Percentiles rank a stretch among this genome's conserved stretches.
These are phyloP conservation scores for Cucumis sativus DNA, from an alignment of 306 rosid genomes.

Conservation along the genomic window Cucumber_9930_V3 NC_026660.2:24795001-24795500, in stretches of 20 bases:
- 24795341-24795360: background rate
- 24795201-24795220: constrained; percentile 28
- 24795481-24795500: background rate
- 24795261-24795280: background rate
- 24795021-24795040: no score
- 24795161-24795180: constrained; percentile 67
- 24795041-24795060: no score
- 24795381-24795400: background rate
- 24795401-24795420: background rate
- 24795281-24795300: background rate
- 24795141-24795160: constrained; percentile 86
- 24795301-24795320: background rate
- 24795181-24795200: constrained; percentile 41
- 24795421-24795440: background rate
- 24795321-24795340: background rate
- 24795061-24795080: no score
- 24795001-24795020: background rate
- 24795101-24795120: background rate
- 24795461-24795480: background rate
- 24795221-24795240: constrained; percentile 78
- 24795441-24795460: background rate
- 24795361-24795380: background rate
- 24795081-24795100: background rate
- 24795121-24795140: background rate
- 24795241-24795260: constrained; percentile 29